Base-by-base conservation (phyloP, 805 yeast species). In the Candida alai region DNA sequence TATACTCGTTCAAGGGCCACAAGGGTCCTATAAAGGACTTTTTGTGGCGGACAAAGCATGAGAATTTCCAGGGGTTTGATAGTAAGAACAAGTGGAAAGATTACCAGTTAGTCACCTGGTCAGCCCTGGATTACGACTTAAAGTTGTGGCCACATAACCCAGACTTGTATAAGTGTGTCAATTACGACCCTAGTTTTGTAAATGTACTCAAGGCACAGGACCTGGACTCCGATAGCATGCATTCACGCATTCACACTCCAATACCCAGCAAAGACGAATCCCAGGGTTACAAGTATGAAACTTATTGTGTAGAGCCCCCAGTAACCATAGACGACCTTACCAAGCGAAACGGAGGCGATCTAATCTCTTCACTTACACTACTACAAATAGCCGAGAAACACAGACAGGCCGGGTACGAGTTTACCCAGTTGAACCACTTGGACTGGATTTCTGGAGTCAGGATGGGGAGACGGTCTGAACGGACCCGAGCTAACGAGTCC, bases 371-470 rank as follows among this genome's bases (percentile, higher is more conserved):
- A 36, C 37, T 69, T 51, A 50, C 62, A 1, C 48, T 53, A 18
- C 62, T 49, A 32, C 60, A 61, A 35, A 54, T 57, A 17, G 52
- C 60, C 37, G 59, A 62, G 52, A 57, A 47, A 49, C 61, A 41
- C 53, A 66, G 53, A 44, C 72, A 64, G 37, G 58, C 43, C 15
- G 51, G 47, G 11, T 39, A 43, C 21, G 37, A 42, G 54, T 62
- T 48, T 37, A 67, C 62, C 37, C 73, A 74, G 36, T 52, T 75
- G 19, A 78, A 81, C 45, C 95, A 86, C 51, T 62, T 90, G 41
- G 80, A 83, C 43, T 90, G 97, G 97, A 79, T 94, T 24, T 80
- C 96, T 0, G 97, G 97, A 33, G 95, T 90, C 6, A 69, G 88
- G 37, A 76, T 90, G 43, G 86, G 86, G 1, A 9, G 32, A 20